Percentiles rank a stretch among this genome's conserved stretches.
Conservation (phyloP, 257 asterid species). For the Prunella vulgaris region DNA sequence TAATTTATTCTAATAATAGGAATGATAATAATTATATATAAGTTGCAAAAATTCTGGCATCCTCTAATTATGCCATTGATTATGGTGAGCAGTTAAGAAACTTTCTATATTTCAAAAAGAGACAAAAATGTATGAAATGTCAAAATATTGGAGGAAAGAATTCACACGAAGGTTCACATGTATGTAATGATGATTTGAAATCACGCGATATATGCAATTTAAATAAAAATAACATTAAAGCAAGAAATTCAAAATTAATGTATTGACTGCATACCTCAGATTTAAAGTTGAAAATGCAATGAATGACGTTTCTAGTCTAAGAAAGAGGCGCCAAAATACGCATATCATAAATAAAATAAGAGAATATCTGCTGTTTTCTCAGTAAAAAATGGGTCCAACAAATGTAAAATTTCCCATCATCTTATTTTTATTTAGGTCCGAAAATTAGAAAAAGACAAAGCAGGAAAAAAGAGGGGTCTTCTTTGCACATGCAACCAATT, state of each 20-base stretch:
- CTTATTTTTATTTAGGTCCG: too few relatives aligned
- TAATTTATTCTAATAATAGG: too few relatives aligned
- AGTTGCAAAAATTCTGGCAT: background rate
- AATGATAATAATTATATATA: too few relatives aligned
- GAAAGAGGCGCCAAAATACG: conserved; percentile 15
- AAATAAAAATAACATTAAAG: background rate
- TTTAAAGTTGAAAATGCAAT: background rate
- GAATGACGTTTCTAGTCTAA: conserved; percentile 15
- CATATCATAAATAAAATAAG: background rate
- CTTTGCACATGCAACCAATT: conserved; percentile 25
- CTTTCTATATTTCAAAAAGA: conserved; percentile 3
- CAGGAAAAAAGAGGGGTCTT: background rate
- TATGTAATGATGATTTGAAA: background rate
- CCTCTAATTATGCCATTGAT: conserved; percentile 8
- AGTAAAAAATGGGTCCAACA: background rate
- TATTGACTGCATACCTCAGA: conserved; percentile 12
- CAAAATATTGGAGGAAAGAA: conserved; percentile 12
- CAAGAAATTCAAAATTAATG: background rate
- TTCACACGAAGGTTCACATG: background rate
- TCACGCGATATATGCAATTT: background rate
- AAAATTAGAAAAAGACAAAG: background rate
- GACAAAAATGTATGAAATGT: conserved; percentile 19
- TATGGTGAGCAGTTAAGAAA: conserved; percentile 16
- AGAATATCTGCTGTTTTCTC: background rate
- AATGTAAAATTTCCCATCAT: background rate